A percentile compares a stretch with the other conserved stretches of the same genome.
Evolutionary conservation across 2,329 filamentous ascomycete species (phyloP).

Genomic region (Epicoccum sorghinum): DNA sequence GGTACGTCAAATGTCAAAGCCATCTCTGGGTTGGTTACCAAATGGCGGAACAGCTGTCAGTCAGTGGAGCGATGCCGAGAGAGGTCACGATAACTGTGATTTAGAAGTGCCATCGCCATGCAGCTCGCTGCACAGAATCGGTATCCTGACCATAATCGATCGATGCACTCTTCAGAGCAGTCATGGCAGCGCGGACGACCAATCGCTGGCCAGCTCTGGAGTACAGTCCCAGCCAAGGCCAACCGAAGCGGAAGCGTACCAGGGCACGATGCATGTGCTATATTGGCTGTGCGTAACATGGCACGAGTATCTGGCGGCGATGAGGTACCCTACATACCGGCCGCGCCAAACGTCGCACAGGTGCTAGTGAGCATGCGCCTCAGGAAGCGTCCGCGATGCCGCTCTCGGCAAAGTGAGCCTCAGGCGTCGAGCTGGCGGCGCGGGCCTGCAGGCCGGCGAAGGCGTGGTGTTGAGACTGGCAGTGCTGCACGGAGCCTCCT

Average conservation of each 20-base stretch:
- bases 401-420: neutral
- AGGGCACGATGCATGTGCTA: constrained; percentile 23
- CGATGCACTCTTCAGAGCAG: neutral
- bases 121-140: neutral
- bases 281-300: constrained; percentile 34
- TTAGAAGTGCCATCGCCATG: neutral
- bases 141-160: neutral
- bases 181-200: neutral
- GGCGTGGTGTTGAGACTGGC: neutral
- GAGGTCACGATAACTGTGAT: neutral
- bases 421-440: neutral
- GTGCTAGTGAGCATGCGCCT: neutral
- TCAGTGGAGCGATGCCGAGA: too few relatives aligned
- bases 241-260: constrained; percentile 1
- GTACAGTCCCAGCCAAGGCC: neutral
- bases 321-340: neutral
- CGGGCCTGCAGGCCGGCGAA: neutral
- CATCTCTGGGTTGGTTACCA: too few relatives aligned
- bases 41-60: too few relatives aligned
- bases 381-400: neutral
- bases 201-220: neutral
- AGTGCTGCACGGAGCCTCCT: neutral
- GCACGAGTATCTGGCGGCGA: constrained; percentile 17
- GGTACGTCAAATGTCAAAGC: too few relatives aligned
- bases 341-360: constrained; percentile 11